These are phyloP conservation scores for Hypomontagnella monticulosa DNA, from an alignment of 495 filamentous ascomycete species.

Conservation along the genomic window DNA sequence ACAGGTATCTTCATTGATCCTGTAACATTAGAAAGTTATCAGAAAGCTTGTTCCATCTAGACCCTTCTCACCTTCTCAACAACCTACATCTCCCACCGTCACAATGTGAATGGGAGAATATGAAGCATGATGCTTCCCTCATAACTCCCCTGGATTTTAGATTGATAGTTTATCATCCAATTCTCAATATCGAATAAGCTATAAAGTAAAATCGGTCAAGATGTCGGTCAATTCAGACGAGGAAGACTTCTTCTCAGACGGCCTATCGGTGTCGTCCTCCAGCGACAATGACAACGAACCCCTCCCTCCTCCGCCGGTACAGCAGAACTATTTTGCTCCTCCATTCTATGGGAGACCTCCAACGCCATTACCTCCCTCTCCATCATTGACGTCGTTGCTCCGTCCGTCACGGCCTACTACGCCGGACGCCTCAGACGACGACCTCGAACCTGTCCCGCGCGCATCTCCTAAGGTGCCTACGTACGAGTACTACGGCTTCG, in stretches of 20 bases:
- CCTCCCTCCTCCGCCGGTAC: conserved; percentile 50
- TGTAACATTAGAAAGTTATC: too few species aligned
- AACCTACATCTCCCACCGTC: too few species aligned
- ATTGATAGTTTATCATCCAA: background rate
- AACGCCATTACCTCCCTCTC: conserved; percentile 90
- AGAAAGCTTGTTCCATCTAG: too few species aligned
- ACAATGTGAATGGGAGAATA: background rate
- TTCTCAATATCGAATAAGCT: background rate
- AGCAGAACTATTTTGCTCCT: conserved; percentile 75
- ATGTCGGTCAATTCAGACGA: conserved; percentile 63
- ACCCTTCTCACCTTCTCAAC: too few species aligned
- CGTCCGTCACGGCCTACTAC: conserved; percentile 91
- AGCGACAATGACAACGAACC: conserved; percentile 40
- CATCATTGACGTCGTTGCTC: conserved; percentile 93
- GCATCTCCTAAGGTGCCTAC: conserved; percentile 94
- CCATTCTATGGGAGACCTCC: conserved; percentile 90
- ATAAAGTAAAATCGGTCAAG: conserved; percentile 15
- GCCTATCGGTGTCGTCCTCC: conserved; percentile 45
- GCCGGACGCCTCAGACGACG: conserved; percentile 88
- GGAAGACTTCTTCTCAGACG: conserved; percentile 55
- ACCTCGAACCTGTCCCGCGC: conserved; percentile 81
- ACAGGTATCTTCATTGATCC: too few species aligned
- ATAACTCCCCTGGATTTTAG: background rate
- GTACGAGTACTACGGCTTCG: conserved; percentile 99
- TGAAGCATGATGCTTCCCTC: background rate